These are phyloP conservation scores for Filobasidium floriforme DNA, from an alignment of 768 basidiomycete species.

Conservation along the genomic window DNA sequence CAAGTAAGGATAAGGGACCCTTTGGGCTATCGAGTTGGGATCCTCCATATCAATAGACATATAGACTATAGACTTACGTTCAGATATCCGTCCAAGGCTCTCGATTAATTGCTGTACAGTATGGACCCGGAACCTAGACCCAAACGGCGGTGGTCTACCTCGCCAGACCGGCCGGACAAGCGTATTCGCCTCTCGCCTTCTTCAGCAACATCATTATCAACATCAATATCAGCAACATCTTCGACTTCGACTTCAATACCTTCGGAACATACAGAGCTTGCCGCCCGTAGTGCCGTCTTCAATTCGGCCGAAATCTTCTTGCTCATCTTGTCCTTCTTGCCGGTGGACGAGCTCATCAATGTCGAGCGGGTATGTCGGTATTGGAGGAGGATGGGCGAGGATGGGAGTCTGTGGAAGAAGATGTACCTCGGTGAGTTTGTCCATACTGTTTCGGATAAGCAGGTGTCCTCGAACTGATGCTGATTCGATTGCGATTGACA, in stretches of 20 bases:
- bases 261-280: background rate
- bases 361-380: conserved; percentile 37
- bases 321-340: conserved; percentile 37
- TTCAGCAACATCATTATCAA: too few relatives aligned
- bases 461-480: background rate
- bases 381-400: conserved; percentile 38
- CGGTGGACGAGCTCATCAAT: conserved; percentile 30
- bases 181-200: conserved; percentile 2
- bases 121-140: background rate
- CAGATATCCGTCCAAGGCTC: too few relatives aligned
- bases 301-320: conserved; percentile 42
- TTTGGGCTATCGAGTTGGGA: too few relatives aligned
- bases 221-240: too few relatives aligned
- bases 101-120: too few relatives aligned
- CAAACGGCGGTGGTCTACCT: background rate
- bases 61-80: too few relatives aligned
- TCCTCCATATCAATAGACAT: too few relatives aligned
- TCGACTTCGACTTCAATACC: too few relatives aligned
- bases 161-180: background rate
- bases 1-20: too few relatives aligned
- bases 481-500: background rate
- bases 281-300: conserved; percentile 27
- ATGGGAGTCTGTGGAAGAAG: conserved; percentile 43
- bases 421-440: conserved; percentile 42
- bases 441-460: background rate